A percentile compares a stretch with the other conserved stretches of the same genome.
phyloP scores from a whole-genome alignment of 73 alveolate species.

The Symbiodinium natans region DNA sequence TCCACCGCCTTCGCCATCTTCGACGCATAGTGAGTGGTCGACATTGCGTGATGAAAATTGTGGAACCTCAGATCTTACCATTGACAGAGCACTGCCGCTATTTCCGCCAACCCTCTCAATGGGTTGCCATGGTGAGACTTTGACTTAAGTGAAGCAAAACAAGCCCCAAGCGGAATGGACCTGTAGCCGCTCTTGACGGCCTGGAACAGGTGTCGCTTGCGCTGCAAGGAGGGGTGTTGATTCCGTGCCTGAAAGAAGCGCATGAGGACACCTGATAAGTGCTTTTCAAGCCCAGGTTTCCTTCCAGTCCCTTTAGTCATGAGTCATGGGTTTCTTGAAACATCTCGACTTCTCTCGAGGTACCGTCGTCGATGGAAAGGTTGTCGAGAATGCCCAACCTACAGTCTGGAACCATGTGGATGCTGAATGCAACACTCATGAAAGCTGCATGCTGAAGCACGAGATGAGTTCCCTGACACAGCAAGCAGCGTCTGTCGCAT shows the following conservation, averaged over 20 bases:
- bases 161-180: slow-evolving; percentile 19
- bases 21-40: slow-evolving; percentile 66
- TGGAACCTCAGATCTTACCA: slow-evolving; percentile 40
- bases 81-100: no score
- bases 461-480: no score
- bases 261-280: slow-evolving; percentile 47
- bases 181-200: slow-evolving; percentile 53
- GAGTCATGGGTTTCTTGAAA: no score
- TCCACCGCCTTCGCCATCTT: slow-evolving; percentile 56
- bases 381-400: slow-evolving; percentile 70
- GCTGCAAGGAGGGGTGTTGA: not conserved
- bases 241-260: slow-evolving; percentile 52
- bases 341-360: no score
- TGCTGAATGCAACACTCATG: no score
- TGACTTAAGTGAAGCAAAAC: not conserved
- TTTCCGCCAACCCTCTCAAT: not conserved
- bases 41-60: slow-evolving; percentile 85
- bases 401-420: not conserved
- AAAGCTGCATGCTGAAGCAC: no score
- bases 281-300: no score
- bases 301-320: no score
- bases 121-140: not conserved
- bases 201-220: not conserved
- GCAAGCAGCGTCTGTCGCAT: no score
- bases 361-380: slow-evolving; percentile 20